Percentiles rank a stretch among this genome's conserved stretches.
Evolutionary conservation across 129 eudicot genomes (phyloP).

Genomic region (Centella asiatica): DNA sequence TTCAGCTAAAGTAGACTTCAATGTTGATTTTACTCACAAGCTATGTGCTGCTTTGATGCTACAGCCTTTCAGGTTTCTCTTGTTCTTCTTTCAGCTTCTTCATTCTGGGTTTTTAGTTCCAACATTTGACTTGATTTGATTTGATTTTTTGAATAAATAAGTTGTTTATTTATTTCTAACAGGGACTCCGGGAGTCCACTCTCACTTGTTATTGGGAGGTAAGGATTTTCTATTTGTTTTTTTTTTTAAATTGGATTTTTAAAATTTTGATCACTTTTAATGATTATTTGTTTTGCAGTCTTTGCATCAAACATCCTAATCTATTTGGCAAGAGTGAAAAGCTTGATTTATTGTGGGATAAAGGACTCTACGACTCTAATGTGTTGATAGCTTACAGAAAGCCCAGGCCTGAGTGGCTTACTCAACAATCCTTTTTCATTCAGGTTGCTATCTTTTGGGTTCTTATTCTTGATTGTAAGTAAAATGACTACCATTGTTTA

Average conservation of each 20-base stretch:
- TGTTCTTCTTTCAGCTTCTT: background rate
- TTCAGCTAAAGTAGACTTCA: conserved; percentile 86
- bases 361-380: conserved; percentile 88
- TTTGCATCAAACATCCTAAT: conserved; percentile 90
- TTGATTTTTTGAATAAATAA: background rate
- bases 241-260: conserved; percentile 1
- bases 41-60: conserved; percentile 88
- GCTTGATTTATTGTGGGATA: conserved; percentile 92
- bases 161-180: conserved; percentile 7
- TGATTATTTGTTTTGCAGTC: conserved; percentile 37
- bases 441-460: conserved; percentile 43
- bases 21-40: conserved; percentile 92
- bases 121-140: background rate
- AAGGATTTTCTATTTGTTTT: conserved; percentile 1
- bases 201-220: conserved; percentile 91
- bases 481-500: background rate
- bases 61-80: conserved; percentile 70
- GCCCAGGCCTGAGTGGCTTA: conserved; percentile 85
- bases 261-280: no score
- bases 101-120: background rate
- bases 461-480: background rate
- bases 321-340: conserved; percentile 94
- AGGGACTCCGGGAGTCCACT: conserved; percentile 78
- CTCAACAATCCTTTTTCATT: conserved; percentile 69
- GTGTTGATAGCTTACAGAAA: conserved; percentile 75